A percentile compares a stretch with the other conserved stretches of the same genome.
phyloP scores from a whole-genome alignment of 2,329 filamentous ascomycete species.

The Thermoascus crustaceus region DNA sequence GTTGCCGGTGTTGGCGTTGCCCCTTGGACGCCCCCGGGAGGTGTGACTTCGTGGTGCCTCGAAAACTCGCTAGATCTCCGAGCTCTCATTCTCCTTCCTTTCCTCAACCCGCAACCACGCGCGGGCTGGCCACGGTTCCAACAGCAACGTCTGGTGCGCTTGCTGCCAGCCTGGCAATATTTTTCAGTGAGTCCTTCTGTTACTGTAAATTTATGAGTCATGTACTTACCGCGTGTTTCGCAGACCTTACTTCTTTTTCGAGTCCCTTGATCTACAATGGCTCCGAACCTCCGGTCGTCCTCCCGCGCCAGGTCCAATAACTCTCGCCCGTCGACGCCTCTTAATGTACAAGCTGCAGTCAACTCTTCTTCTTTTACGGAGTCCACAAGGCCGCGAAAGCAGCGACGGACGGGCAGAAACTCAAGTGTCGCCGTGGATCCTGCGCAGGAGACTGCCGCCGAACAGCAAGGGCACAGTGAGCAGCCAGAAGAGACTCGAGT shows the following conservation, averaged over 20 bases:
- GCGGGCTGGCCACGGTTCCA: slow-evolving; percentile 24
- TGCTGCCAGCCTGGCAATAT: slow-evolving; percentile 18
- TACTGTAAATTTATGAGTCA: slow-evolving; percentile 5
- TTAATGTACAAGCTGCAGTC: slow-evolving; percentile 13
- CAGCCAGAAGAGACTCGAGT: slow-evolving; percentile 5
- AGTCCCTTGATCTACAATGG: slow-evolving; percentile 16
- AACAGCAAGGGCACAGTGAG: slow-evolving; percentile 12
- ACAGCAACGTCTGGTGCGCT: slow-evolving; percentile 24
- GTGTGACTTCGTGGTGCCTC: slow-evolving; percentile 19
- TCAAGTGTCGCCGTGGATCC: slow-evolving; percentile 19
- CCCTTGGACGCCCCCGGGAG: slow-evolving; percentile 13
- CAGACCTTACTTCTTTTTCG: slow-evolving; percentile 5
- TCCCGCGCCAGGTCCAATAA: slow-evolving; percentile 23
- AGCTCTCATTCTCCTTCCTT: slow-evolving; percentile 17
- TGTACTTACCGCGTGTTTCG: slow-evolving; percentile 16
- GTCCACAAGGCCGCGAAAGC: slow-evolving; percentile 23
- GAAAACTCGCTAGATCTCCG: slow-evolving; percentile 19
- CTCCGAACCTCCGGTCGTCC: slow-evolving; percentile 27
- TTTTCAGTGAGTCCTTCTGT: slow-evolving; percentile 13
- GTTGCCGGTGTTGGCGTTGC: slow-evolving; percentile 13
- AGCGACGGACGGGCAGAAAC: slow-evolving; percentile 22
- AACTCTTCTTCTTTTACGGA: slow-evolving; percentile 20
- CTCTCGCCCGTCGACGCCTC: slow-evolving; percentile 26
- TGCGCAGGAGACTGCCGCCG: slow-evolving; percentile 10
- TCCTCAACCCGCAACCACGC: slow-evolving; percentile 22